phyloP scores from a whole-genome alignment of 345 rosid species.

The Arabidopsis suecica region DNA sequence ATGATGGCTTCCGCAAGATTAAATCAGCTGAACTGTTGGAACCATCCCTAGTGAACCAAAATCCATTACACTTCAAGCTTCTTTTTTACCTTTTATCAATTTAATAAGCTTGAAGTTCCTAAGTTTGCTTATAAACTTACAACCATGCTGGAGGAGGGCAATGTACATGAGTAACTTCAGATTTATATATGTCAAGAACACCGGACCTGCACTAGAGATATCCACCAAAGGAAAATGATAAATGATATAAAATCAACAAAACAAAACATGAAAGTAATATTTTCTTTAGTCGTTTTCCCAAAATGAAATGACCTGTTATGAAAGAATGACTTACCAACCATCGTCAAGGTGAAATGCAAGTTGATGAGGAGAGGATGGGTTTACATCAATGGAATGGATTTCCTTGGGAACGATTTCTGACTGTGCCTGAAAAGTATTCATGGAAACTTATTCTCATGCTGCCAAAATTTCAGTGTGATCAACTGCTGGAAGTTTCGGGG shows the following conservation, averaged over 20 bases:
- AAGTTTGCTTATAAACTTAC: constrained; percentile 60
- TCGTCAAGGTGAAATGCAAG: constrained; percentile 92
- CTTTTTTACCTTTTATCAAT: not conserved
- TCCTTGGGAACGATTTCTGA: constrained; percentile 78
- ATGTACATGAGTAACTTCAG: constrained; percentile 82
- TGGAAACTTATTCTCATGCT: constrained; percentile 5
- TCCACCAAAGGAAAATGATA: constrained; percentile 20
- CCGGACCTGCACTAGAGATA: constrained; percentile 74
- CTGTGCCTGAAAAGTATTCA: constrained; percentile 67
- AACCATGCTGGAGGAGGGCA: constrained; percentile 99
- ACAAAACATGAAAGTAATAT: constrained; percentile 13
- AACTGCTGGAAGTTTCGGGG: constrained; percentile 4
- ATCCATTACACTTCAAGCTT: constrained; percentile 1
- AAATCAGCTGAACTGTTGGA: constrained; percentile 50
- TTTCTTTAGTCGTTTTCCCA: not conserved
- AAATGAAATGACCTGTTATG: constrained; percentile 17
- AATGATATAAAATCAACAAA: not conserved
- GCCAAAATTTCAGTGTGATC: constrained; percentile 15
- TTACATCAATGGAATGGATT: constrained; percentile 78
- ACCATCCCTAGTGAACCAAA: constrained; percentile 58
- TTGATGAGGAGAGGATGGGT: constrained; percentile 82
- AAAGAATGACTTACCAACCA: constrained; percentile 74
- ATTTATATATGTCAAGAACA: constrained; percentile 68
- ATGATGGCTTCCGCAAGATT: constrained; percentile 74
- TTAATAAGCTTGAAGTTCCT: not conserved